Conservation (phyloP, 1,284 basidiomycete species). For the Cerioporus squamosus region DNA sequence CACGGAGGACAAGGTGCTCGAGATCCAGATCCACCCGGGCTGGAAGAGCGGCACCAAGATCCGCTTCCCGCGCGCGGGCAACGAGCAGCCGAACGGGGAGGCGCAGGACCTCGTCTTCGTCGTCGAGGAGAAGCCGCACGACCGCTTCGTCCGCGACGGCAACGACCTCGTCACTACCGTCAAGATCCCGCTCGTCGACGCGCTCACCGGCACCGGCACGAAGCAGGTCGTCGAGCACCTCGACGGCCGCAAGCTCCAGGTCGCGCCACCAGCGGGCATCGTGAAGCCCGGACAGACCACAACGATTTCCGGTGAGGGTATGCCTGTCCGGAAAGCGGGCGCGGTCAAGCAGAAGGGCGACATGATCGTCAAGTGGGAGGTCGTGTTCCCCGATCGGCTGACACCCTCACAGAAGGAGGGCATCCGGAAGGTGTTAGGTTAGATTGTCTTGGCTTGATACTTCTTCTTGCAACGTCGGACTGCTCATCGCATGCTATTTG, state of each 20-base stretch:
- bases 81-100: constrained; percentile 79
- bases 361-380: constrained; percentile 82
- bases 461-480: constrained; percentile 1
- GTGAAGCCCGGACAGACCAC: constrained; percentile 84
- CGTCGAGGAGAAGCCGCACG: constrained; percentile 89
- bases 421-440: constrained; percentile 67
- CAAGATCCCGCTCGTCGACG: constrained; percentile 82
- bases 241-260: constrained; percentile 79
- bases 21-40: constrained; percentile 86
- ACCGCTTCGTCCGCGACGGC: constrained; percentile 75
- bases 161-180: constrained; percentile 76
- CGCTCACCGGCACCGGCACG: constrained; percentile 62
- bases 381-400: constrained; percentile 81
- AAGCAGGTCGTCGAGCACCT: constrained; percentile 68
- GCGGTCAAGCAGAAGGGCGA: constrained; percentile 79
- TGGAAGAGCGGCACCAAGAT: constrained; percentile 93
- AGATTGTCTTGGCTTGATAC: constrained; percentile 2
- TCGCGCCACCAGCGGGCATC: constrained; percentile 69
- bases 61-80: constrained; percentile 86
- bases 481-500: constrained; percentile 12
- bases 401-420: constrained; percentile 80
- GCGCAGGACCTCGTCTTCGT: constrained; percentile 89
- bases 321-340: constrained; percentile 89
- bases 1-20: constrained; percentile 90
- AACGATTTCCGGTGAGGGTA: constrained; percentile 78